Evolutionary conservation across 106 monocot species (phyloP).

Genomic region (Acorus gramineus): DNA sequence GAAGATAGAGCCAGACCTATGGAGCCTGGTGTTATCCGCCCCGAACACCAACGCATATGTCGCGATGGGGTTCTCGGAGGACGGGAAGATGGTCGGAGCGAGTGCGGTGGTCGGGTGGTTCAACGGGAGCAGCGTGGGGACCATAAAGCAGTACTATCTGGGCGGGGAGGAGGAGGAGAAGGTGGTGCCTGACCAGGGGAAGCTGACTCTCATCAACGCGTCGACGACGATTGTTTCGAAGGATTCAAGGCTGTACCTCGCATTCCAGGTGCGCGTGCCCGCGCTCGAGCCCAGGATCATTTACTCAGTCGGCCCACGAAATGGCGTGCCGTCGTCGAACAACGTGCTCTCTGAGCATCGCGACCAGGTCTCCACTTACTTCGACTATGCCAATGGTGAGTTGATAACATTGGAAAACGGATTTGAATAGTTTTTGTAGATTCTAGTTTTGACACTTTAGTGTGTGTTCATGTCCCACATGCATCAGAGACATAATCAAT

Average conservation of each 20-base stretch:
- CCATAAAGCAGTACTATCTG: conserved; percentile 3
- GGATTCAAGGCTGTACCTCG: conserved; percentile 1
- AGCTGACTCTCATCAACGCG: background rate
- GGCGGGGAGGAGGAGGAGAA: background rate
- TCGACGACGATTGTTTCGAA: background rate
- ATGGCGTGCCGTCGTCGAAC: background rate
- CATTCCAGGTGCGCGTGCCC: background rate
- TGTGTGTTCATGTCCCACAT: no score
- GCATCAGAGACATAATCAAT: background rate
- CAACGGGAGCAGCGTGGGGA: background rate
- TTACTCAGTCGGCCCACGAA: conserved; percentile 1
- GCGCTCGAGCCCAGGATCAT: background rate
- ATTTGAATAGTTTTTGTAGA: no score
- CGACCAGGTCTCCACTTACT: background rate
- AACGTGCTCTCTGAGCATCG: background rate
- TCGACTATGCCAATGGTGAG: conserved; percentile 6
- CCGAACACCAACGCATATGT: background rate
- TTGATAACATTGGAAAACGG: background rate
- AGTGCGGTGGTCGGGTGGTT: conserved; percentile 9
- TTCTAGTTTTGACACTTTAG: no score
- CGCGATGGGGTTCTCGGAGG: conserved; percentile 2
- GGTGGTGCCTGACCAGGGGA: conserved; percentile 1
- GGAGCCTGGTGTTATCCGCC: conserved; percentile 6
- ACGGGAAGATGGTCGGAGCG: conserved; percentile 7
- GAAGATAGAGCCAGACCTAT: background rate